Conservation (phyloP, 2,329 filamentous ascomycete species). For the Thermothelomyces thermophilus region DNA sequence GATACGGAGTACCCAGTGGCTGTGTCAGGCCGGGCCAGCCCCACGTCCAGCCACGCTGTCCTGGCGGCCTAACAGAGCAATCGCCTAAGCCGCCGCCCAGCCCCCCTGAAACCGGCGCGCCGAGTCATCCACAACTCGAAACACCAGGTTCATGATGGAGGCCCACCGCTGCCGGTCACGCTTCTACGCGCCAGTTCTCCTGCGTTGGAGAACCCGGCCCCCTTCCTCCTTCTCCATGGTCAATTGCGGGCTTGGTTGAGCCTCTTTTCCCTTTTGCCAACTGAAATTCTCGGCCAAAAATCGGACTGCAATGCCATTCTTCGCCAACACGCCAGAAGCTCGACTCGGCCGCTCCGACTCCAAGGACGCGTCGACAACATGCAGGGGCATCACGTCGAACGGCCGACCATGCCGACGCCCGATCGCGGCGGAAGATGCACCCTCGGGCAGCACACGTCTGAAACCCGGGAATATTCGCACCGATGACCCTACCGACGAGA, state of each 20-base stretch:
- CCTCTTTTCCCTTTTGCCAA: not conserved
- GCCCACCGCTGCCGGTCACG: slow-evolving; percentile 10
- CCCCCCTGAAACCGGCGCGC: slow-evolving; percentile 1
- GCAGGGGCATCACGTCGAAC: slow-evolving; percentile 74
- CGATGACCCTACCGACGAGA: slow-evolving; percentile 49
- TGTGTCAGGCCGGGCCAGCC: not conserved
- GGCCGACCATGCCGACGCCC: slow-evolving; percentile 79
- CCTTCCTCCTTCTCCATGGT: slow-evolving; percentile 2
- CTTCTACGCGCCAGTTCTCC: slow-evolving; percentile 4
- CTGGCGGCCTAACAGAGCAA: not conserved
- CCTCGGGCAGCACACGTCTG: slow-evolving; percentile 24
- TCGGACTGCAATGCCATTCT: slow-evolving; percentile 37
- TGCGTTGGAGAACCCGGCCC: not conserved
- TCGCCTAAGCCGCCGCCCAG: not conserved
- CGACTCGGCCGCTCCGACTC: slow-evolving; percentile 74
- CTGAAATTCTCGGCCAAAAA: not conserved
- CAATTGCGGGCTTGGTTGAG: not conserved
- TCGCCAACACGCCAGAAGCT: slow-evolving; percentile 72
- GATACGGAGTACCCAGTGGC: not conserved
- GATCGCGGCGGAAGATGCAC: slow-evolving; percentile 41
- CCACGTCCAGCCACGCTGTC: slow-evolving; percentile 3
- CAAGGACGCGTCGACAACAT: slow-evolving; percentile 75
- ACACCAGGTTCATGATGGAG: slow-evolving; percentile 14
- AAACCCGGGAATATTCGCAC: slow-evolving; percentile 33
- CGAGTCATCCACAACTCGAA: slow-evolving; percentile 6